These are phyloP conservation scores for Entamoeba nuttalli DNA, from an alignment of 208 protist species.

Conservation along the genomic window DNA sequence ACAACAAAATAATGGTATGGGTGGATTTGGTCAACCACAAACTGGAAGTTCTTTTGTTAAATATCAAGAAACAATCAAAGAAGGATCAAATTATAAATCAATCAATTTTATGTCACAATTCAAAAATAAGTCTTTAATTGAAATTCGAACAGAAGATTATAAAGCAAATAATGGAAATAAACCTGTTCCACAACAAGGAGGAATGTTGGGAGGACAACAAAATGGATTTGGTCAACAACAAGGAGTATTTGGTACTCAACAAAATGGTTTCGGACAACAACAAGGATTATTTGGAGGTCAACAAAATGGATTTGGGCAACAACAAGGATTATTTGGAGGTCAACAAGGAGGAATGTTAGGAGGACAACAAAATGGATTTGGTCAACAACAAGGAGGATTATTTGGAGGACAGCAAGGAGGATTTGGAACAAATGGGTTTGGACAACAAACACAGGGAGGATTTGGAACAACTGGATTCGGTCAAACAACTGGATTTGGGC, in stretches of 20 bases:
- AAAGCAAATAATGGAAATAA: background rate
- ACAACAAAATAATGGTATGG: background rate
- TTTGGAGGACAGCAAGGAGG: background rate
- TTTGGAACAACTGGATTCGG: too few relatives aligned
- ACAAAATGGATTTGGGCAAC: background rate
- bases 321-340: background rate
- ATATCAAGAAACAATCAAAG: background rate
- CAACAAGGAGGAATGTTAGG: background rate
- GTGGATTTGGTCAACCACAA: background rate
- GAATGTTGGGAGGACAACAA: background rate
- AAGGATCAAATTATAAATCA: background rate
- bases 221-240: background rate
- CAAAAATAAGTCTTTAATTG: background rate
- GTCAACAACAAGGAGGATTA: background rate
- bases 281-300: background rate
- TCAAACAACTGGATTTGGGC: too few relatives aligned
- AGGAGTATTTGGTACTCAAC: background rate
- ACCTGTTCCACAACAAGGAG: background rate
- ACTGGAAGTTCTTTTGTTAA: background rate
- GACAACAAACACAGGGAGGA: too few relatives aligned
- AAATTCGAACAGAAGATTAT: background rate
- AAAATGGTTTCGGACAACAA: background rate
- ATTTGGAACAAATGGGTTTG: too few relatives aligned
- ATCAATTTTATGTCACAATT: background rate
- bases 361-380: background rate